A percentile compares a stretch with the other conserved stretches of the same genome.
phyloP scores from a whole-genome alignment of 2,329 filamentous ascomycete genomes.

The Sclerotinia spermophila region DNA sequence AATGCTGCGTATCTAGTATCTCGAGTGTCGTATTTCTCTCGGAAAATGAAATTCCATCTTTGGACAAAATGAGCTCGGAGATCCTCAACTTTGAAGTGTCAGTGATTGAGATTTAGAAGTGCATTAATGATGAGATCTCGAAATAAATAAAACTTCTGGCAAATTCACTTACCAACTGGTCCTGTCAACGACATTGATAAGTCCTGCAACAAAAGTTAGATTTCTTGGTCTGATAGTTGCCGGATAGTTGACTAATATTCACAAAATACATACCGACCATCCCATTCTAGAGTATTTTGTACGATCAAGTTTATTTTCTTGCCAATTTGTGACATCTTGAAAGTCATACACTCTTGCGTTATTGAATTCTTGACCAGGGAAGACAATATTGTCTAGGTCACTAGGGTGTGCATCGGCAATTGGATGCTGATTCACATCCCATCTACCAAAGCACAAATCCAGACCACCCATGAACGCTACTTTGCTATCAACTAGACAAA shows the following conservation, averaged over 20 bases:
- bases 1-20: conserved; percentile 43
- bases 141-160: too few species aligned
- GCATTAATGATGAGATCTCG: background rate
- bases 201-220: conserved; percentile 45
- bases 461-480: conserved; percentile 88
- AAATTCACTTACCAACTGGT: conserved; percentile 32
- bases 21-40: conserved; percentile 66
- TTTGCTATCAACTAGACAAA: conserved; percentile 75
- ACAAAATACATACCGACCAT: conserved; percentile 56
- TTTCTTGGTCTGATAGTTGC: background rate
- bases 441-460: conserved; percentile 83
- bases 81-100: conserved; percentile 53
- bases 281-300: conserved; percentile 81
- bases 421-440: conserved; percentile 82
- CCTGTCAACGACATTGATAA: conserved; percentile 74
- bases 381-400: conserved; percentile 71
- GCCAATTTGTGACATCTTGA: conserved; percentile 68
- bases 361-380: conserved; percentile 90
- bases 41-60: conserved; percentile 88
- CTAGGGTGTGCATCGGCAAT: conserved; percentile 73
- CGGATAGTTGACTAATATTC: background rate
- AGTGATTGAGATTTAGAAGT: conserved; percentile 43
- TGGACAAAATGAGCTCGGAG: conserved; percentile 76
- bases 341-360: conserved; percentile 84
- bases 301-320: conserved; percentile 82